These are phyloP conservation scores for Scedosporium dehoogii DNA, from an alignment of 2,329 filamentous ascomycete genomes.

Conservation along the genomic window DNA sequence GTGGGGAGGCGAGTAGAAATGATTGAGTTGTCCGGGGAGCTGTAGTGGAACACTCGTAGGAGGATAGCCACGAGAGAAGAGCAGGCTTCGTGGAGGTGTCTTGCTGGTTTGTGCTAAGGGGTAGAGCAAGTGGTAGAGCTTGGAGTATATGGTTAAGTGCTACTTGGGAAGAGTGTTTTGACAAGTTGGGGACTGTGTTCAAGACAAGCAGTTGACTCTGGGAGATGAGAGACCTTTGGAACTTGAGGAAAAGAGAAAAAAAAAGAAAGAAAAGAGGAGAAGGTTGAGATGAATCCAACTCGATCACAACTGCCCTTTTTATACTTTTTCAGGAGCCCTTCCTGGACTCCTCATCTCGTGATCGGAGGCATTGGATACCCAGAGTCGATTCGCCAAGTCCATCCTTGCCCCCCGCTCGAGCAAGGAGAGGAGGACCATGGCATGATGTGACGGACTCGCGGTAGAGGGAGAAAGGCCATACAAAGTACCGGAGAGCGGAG, in stretches of 20 bases:
- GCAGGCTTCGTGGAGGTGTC: neutral
- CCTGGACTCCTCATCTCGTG: constrained; percentile 7
- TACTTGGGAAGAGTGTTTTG: neutral
- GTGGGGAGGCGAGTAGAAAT: neutral
- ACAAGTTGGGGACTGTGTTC: neutral
- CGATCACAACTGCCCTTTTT: constrained; percentile 48
- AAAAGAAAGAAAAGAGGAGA: constrained; percentile 31
- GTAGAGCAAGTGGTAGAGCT: constrained; percentile 9
- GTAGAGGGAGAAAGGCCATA: neutral
- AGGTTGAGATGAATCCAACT: constrained; percentile 32
- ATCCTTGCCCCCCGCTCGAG: constrained; percentile 6
- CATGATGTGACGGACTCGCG: constrained; percentile 6
- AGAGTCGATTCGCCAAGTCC: constrained; percentile 5
- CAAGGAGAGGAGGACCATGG: constrained; percentile 4
- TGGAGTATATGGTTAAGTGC: constrained; percentile 13
- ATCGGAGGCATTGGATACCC: neutral
- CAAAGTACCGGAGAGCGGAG: neutral
- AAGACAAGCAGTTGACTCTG: constrained; percentile 9
- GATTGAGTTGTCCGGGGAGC: neutral
- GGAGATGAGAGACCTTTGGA: constrained; percentile 16
- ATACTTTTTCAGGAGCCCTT: constrained; percentile 42
- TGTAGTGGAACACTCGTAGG: neutral
- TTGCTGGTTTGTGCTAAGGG: neutral
- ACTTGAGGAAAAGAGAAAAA: constrained; percentile 23
- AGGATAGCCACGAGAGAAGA: neutral